A percentile compares a stretch with the other conserved stretches of the same genome.
These are phyloP conservation scores for Syncephalastrum contaminatum DNA, from an alignment of 371 early-diverging fungal genomes.

Conservation along the genomic window DNA sequence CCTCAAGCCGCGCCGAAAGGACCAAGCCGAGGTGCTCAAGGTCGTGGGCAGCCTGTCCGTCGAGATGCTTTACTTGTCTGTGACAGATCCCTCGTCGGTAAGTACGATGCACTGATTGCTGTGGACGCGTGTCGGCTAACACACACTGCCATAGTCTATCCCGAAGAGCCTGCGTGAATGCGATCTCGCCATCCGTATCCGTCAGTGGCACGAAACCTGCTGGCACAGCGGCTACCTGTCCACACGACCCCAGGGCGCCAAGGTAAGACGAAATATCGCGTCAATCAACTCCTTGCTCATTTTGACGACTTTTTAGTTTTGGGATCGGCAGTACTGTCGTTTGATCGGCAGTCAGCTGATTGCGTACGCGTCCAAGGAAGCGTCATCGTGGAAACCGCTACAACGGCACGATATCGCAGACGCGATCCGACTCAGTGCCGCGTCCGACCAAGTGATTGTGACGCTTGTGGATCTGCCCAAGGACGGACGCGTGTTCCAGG, in stretches of 20 bases:
- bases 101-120: background rate
- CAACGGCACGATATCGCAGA: conserved; percentile 42
- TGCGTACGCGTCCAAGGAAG: conserved; percentile 38
- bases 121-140: conserved; percentile 10
- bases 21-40: conserved; percentile 21
- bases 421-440: conserved; percentile 34
- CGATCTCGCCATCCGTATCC: conserved; percentile 39
- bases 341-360: conserved; percentile 41
- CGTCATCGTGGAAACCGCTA: conserved; percentile 17
- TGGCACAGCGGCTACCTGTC: conserved; percentile 37
- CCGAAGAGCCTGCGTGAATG: conserved; percentile 45
- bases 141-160: conserved; percentile 21
- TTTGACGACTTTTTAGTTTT: conserved; percentile 26
- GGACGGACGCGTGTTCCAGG: conserved; percentile 22
- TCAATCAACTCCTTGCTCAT: background rate
- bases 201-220: conserved; percentile 45
- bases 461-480: conserved; percentile 28
- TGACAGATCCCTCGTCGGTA: conserved; percentile 24
- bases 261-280: conserved; percentile 19
- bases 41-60: conserved; percentile 27
- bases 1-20: conserved; percentile 20
- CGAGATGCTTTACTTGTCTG: conserved; percentile 31
- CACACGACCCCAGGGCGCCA: conserved; percentile 25
- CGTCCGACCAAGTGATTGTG: conserved; percentile 41
- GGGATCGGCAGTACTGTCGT: conserved; percentile 39